phyloP scores from a whole-genome alignment of 1,284 basidiomycete genomes.

The Sporisorium exsertum region DNA sequence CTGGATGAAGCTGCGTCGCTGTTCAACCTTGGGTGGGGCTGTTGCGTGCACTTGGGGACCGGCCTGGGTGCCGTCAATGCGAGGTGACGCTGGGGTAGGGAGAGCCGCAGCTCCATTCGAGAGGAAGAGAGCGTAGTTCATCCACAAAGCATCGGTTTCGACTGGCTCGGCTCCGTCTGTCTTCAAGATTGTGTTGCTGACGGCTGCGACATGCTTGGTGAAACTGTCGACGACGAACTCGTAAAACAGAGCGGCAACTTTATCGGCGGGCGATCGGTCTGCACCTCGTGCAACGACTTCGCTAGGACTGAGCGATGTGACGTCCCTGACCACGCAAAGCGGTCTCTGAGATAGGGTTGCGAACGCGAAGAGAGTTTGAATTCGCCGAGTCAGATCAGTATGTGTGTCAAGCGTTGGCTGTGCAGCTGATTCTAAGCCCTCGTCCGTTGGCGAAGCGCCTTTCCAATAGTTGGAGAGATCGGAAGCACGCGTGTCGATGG shows the following conservation, averaged over 20 bases:
- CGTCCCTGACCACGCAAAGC: conserved; percentile 39
- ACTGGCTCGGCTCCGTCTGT: conserved; percentile 7
- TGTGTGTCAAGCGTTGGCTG: conserved; percentile 16
- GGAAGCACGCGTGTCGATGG: conserved; percentile 23
- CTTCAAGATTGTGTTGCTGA: conserved; percentile 19
- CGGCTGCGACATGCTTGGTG: conserved; percentile 22
- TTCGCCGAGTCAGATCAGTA: conserved; percentile 34
- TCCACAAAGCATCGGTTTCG: conserved; percentile 32
- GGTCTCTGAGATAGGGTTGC: conserved; percentile 32
- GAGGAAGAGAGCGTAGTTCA: conserved; percentile 26
- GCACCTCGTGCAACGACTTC: conserved; percentile 31
- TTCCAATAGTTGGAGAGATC: conserved; percentile 51
- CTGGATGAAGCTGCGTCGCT: conserved; percentile 24
- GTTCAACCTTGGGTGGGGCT: conserved; percentile 18
- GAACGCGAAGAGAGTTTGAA: conserved; percentile 50
- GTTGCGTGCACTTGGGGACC: not conserved
- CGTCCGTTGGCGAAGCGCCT: conserved; percentile 27
- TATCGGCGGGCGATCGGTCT: conserved; percentile 23
- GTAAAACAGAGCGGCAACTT: conserved; percentile 33
- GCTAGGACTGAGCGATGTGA: conserved; percentile 31
- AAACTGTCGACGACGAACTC: conserved; percentile 36
- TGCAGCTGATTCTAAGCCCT: not conserved
- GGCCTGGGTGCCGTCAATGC: not conserved
- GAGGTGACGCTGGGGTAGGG: conserved; percentile 17
- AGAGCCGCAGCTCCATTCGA: conserved; percentile 36